These are phyloP conservation scores for Verticillium isaacii DNA, from an alignment of 2,329 filamentous ascomycete genomes.

Conservation along the genomic window DNA sequence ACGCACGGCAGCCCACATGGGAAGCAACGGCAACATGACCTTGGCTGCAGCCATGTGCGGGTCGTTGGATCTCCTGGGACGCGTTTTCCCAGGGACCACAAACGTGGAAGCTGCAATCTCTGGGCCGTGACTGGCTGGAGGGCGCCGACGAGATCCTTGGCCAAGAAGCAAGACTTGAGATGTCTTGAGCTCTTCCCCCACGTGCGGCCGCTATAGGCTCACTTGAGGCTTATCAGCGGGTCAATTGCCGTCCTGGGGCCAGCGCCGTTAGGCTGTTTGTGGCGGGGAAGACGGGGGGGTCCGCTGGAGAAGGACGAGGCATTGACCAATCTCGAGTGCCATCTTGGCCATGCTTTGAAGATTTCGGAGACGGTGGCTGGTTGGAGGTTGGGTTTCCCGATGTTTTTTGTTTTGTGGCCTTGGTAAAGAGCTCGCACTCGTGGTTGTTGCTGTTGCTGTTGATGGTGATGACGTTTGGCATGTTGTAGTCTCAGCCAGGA, in stretches of 20 bases:
- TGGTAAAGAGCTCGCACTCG: too few relatives aligned
- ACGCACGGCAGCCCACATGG: neutral
- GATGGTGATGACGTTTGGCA: too few relatives aligned
- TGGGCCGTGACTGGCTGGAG: slow-evolving; percentile 2
- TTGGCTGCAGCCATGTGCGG: neutral
- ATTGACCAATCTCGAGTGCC: neutral
- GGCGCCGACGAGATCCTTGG: neutral
- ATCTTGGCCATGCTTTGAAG: neutral
- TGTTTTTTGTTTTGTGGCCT: neutral
- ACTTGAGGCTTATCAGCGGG: slow-evolving; percentile 2
- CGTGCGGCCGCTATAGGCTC: slow-evolving; percentile 2
- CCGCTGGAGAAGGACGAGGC: neutral
- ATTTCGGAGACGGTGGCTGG: neutral
- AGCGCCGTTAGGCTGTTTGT: neutral
- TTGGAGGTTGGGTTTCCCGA: neutral
- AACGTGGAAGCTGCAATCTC: neutral
- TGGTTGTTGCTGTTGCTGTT: too few relatives aligned
- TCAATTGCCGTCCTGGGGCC: slow-evolving; percentile 2
- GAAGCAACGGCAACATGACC: neutral
- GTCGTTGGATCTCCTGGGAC: neutral
- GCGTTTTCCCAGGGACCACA: neutral
- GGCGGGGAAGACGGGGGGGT: slow-evolving; percentile 1
- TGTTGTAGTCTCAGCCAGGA: too few relatives aligned
- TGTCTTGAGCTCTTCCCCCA: neutral
- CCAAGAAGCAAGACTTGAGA: neutral